Base-by-base conservation (phyloP, 768 basidiomycete species). In the Termitomyces heimii region DNA sequence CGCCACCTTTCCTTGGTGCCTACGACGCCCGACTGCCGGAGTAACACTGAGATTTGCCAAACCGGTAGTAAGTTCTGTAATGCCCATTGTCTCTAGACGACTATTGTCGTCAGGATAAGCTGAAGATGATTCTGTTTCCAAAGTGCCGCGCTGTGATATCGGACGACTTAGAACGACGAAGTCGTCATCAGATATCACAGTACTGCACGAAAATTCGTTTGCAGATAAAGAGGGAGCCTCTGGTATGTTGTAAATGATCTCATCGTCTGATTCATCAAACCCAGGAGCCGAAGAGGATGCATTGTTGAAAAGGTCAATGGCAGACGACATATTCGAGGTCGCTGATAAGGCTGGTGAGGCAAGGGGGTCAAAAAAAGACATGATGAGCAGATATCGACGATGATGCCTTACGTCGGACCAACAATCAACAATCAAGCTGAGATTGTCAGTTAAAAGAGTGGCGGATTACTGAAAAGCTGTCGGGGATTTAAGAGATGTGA, bases 171-270 rank as follows among this genome's bases (percentile, higher is more conserved):
- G 70, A 53, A 83, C 65, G 50, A 83, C 77, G 64, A 78, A 82
- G 55, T 83, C 82, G 47, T 79, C 75, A 61, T 80, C 80, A 12
- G 76, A 77, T 58, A 66, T 26, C 64, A 59, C 54, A 67, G 72
- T 52, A 64, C 63, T 50, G 31, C 68, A 67, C 13, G 67, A 68
- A 40, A 66, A 68, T 42, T 55, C 56, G 34, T 60, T 53, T 29
- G 67, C 67, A 13, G 69, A 66, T 24, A 69, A 66, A 39, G 62
- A 59, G 34, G 66, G 69, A 29, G 55, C 65, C 31, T 75, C 74
- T 40, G 80, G 73, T 45, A 77, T 62, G 40, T 65, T 70, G 75
- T 78, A 83, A 20, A 84, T 78, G 44, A 85, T 80, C 65, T 84
- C 81, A 60, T 85, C 83, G 62, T 81, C 82, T 0, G 78, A 80